Percentiles rank a stretch among this genome's conserved stretches.
Conservation (phyloP, 495 filamentous ascomycete species). For the Hypoxylon crocopeplum region DNA sequence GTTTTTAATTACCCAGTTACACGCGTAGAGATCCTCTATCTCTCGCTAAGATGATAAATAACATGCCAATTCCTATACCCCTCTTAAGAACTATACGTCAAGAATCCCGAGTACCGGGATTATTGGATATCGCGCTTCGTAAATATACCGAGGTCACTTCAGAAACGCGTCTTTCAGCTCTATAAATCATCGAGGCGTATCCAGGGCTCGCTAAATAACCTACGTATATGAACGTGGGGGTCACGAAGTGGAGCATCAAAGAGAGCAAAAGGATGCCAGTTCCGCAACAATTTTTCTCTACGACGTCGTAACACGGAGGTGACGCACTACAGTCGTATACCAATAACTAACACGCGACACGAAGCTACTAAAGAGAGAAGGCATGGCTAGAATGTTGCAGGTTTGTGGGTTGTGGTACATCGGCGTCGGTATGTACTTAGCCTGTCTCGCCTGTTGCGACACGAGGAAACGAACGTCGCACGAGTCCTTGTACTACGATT, state of each 20-base stretch:
- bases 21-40: too few species aligned
- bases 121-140: too few species aligned
- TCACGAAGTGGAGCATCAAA: constrained; percentile 4
- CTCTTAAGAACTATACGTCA: too few species aligned
- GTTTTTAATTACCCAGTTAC: too few species aligned
- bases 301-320: constrained; percentile 4
- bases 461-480: constrained; percentile 22
- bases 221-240: too few species aligned
- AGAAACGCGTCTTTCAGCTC: too few species aligned
- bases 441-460: constrained; percentile 25
- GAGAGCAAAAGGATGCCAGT: not conserved
- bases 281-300: not conserved
- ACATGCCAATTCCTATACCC: too few species aligned
- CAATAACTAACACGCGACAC: constrained; percentile 9
- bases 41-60: too few species aligned
- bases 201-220: too few species aligned
- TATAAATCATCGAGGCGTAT: too few species aligned
- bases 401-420: constrained; percentile 17
- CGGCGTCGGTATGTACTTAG: constrained; percentile 18
- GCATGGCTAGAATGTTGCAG: constrained; percentile 8
- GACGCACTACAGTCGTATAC: constrained; percentile 18
- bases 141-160: too few species aligned
- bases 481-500: constrained; percentile 12
- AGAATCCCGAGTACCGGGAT: too few species aligned
- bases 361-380: constrained; percentile 4